Evolutionary conservation across 495 filamentous ascomycete genomes (phyloP), one percentile per base, ranked within the genome.

Genomic region (Extremus antarcticus): DNA sequence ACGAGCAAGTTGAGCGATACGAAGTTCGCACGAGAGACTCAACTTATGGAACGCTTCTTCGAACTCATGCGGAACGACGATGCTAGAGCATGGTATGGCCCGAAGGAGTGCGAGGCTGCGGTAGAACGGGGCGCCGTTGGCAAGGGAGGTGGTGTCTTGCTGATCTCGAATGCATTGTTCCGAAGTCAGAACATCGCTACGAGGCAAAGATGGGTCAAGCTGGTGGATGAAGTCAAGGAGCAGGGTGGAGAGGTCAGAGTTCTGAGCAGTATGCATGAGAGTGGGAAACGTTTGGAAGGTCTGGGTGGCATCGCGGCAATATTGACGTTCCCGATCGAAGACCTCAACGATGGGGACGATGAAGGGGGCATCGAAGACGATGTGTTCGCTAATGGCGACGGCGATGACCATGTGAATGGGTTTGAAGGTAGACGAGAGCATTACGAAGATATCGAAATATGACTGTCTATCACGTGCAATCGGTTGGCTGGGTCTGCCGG

Each of bases 251-350:
- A 96, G 62, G 85, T 87, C 0, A 80, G 89, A 49, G 75, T 96
- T 23, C 69, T 97, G 43, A 97, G 94, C 62, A 89, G 85, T 57
- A 84, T 92, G 63, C 91, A 97, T 68, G 92, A 95, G 73, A 96
- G 92, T 71, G 92, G 92, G 17, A 83, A 85, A 69, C 72, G 89
- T 53, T 70, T 98, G 43, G 91, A 95, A 54, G 82, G 78, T 2
- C 64, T 98, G 55, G 91, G 92, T 0, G 86, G 88, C 4, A 83
- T 98, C 56, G 94, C 90, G 21, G 88, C 90, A 13, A 84, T 97
- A 25, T 72, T 94, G 58, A 95, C 91, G 3, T 98, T 89, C 63
- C 91, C 94, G 1, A 69, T 98, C 22, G 72, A 76, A 40, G 85
- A 86, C 57, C 68, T 90, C 24, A 87, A 89, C 57, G 57, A 32